Evolutionary conservation across 257 asterid genomes (phyloP).

Genomic region (Nicotiana benthamiana): DNA sequence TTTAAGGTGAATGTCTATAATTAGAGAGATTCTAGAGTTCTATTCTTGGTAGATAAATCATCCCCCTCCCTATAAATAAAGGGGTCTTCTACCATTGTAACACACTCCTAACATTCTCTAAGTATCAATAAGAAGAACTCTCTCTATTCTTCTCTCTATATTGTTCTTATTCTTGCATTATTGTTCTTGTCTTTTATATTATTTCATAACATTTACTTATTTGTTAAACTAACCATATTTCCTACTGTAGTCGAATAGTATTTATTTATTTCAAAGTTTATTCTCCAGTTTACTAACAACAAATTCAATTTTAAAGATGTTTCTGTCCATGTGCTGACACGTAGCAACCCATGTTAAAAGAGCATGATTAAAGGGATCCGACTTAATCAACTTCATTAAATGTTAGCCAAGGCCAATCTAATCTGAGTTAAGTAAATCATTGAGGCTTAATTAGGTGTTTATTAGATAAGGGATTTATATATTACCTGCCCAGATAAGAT

Average conservation of each 20-base stretch:
- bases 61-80: too few species aligned
- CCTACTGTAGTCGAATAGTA: background rate
- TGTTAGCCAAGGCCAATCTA: background rate
- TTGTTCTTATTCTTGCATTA: too few species aligned
- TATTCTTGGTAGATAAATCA: too few species aligned
- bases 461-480: background rate
- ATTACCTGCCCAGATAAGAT: background rate
- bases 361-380: constrained; percentile 5
- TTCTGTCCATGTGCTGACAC: constrained; percentile 2
- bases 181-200: too few species aligned
- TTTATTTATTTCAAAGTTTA: background rate
- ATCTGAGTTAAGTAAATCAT: background rate
- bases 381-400: background rate
- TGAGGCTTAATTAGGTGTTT: background rate
- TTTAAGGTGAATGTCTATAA: too few species aligned
- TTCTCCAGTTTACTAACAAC: background rate
- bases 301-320: background rate
- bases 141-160: too few species aligned
- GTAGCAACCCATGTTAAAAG: background rate
- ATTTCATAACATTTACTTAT: too few species aligned
- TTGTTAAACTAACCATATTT: background rate
- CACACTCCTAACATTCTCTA: too few species aligned
- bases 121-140: too few species aligned
- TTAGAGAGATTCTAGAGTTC: too few species aligned
- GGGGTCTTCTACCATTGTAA: too few species aligned